Base-by-base conservation (phyloP, 2,329 filamentous ascomycete genomes). In the Epichloe sp. region DNA sequence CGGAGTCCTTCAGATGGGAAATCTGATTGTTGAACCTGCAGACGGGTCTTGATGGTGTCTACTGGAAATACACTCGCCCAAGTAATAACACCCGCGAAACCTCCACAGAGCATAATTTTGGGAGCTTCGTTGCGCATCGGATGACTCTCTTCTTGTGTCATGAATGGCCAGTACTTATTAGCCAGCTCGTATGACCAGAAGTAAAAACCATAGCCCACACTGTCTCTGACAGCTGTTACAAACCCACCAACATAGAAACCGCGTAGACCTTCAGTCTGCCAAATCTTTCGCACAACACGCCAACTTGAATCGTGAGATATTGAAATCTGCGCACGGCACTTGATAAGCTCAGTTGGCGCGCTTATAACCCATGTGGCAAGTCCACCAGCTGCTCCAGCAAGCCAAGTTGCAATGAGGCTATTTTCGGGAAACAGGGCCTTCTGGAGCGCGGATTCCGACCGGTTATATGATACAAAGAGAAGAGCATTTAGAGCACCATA, bases 131-230 rank as follows among this genome's bases (percentile, higher is more conserved):
- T 66, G 12, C 67, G 59, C 44, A 63, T 52, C 0, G 61, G 61
- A 2, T 58, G 53, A 21, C 4, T 37, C 11, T 58, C 57, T 14
- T 58, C 50, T 11, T 53, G 53, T 15, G 52, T 41, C 8, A 53
- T 53, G 56, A 68, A 68, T 17, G 71, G 70, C 65, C 82, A 72
- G 50, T 73, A 70, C 37, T 79, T 75, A 55, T 84, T 88, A 56
- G 76, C 80, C 53, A 90, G 71, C 66, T 94, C 86, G 62, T 96
- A 97, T 1, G 85, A 85, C 86, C 86, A 95, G 66, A 97, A 97
- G 63, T 96, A 97, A 66, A 96, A 96, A 0, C 90, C 91, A 68
- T 96, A 97, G n/a, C 91, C 91, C 51, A 96, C 78, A 52, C 85
- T 84, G 67, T 97, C 91, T 47, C 91, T 77, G 41, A 91, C 63